Evolutionary conservation across 768 basidiomycete species (phyloP).

Genomic region (Scleroderma citrinum): DNA sequence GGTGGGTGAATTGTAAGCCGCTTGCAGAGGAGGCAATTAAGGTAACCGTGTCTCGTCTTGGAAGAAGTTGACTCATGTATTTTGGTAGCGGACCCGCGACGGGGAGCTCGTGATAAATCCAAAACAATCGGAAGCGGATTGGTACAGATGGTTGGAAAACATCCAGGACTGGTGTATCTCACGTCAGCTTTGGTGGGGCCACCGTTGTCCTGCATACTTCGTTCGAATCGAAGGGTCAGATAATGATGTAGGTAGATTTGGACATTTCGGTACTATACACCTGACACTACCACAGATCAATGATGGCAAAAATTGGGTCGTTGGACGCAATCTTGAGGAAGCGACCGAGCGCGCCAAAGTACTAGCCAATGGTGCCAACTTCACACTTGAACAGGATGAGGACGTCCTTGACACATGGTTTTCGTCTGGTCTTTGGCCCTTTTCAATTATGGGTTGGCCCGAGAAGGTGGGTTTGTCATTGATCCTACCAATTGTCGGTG

Average conservation of each 20-base stretch:
- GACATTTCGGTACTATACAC: neutral
- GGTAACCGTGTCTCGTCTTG: constrained; percentile 35
- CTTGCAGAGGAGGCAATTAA: constrained; percentile 86
- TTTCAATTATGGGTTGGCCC: constrained; percentile 97
- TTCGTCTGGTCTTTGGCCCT: constrained; percentile 96
- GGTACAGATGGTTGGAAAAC: constrained; percentile 92
- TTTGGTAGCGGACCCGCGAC: constrained; percentile 68
- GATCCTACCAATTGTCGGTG: neutral
- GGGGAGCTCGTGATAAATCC: constrained; percentile 85
- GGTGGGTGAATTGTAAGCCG: constrained; percentile 96
- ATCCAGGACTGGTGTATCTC: constrained; percentile 99
- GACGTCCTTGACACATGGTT: constrained; percentile 99
- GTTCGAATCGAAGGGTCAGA: constrained; percentile 75
- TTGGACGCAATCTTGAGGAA: constrained; percentile 73
- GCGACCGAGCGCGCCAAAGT: constrained; percentile 69
- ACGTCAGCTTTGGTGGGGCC: constrained; percentile 99
- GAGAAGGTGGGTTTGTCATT: constrained; percentile 50
- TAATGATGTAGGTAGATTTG: constrained; percentile 47
- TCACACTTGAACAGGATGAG: constrained; percentile 84
- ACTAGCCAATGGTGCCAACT: constrained; percentile 61
- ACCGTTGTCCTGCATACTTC: constrained; percentile 92
- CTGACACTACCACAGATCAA: constrained; percentile 36
- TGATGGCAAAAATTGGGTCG: constrained; percentile 86
- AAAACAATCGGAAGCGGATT: constrained; percentile 84
- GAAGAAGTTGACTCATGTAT: neutral